Evolutionary conservation across 306 rosid genomes (phyloP).

Genomic region (Cercis canadensis): DNA sequence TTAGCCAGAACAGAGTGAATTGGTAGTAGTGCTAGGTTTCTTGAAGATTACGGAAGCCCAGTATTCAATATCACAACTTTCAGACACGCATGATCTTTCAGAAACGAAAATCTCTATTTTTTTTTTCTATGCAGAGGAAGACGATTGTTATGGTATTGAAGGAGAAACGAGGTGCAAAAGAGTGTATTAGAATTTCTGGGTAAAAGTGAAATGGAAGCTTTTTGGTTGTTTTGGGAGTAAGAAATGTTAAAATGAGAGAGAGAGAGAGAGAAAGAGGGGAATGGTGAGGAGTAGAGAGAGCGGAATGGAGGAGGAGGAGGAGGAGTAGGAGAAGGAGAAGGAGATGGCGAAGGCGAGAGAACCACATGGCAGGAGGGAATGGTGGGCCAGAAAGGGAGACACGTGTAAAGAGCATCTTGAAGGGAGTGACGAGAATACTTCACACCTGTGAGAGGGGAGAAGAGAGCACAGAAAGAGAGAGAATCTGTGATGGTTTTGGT

Average conservation of each 20-base stretch:
- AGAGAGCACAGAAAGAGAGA: neutral
- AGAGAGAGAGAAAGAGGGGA: neutral
- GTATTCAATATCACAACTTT: constrained; percentile 1
- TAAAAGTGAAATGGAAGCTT: constrained; percentile 23
- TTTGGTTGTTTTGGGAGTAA: constrained; percentile 1
- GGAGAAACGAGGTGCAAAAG: constrained; percentile 11
- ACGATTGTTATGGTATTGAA: neutral
- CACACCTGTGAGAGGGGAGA: constrained; percentile 10
- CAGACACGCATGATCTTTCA: neutral
- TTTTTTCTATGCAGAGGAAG: neutral
- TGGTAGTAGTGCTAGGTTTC: neutral
- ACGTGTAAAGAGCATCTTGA: constrained; percentile 47
- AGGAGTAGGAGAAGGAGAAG: constrained; percentile 32
- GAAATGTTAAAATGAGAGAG: constrained; percentile 28
- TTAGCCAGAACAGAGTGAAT: neutral
- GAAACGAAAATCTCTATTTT: neutral
- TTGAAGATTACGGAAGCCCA: constrained; percentile 23
- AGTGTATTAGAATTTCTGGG: constrained; percentile 7
- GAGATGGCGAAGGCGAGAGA: constrained; percentile 39
- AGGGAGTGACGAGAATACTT: neutral
- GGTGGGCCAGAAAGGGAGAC: constrained; percentile 40
- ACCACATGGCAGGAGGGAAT: constrained; percentile 45
- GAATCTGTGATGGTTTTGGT: neutral
- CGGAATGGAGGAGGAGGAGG: constrained; percentile 18
- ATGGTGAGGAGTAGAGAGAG: neutral